Conservation (phyloP, 345 rosid species). For the Euphorbia lathyris region DNA sequence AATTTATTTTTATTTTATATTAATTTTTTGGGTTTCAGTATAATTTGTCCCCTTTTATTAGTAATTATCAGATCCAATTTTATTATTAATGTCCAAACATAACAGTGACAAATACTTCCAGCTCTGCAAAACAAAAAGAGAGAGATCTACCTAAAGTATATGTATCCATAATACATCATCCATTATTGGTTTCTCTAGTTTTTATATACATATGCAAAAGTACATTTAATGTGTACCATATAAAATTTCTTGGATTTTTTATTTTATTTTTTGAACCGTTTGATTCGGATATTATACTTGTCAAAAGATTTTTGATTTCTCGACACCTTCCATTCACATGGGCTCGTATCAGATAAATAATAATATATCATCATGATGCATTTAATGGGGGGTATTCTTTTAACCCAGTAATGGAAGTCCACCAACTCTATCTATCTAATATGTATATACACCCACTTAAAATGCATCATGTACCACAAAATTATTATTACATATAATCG, state of each 20-base stretch:
- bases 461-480: neutral
- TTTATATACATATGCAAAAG: neutral
- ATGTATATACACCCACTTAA: neutral
- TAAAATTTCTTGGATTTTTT: neutral
- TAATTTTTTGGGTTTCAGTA: neutral
- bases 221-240: constrained; percentile 33
- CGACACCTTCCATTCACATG: constrained; percentile 30
- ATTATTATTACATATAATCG: too few relatives aligned
- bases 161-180: neutral
- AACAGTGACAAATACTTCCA: constrained; percentile 26
- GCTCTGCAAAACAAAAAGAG: constrained; percentile 9
- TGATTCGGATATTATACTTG: constrained; percentile 3
- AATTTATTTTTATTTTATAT: neutral
- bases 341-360: constrained; percentile 20
- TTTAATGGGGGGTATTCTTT: constrained; percentile 21
- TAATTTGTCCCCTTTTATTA: neutral
- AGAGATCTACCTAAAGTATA: constrained; percentile 11
- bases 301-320: constrained; percentile 21
- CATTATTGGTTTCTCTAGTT: neutral
- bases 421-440: constrained; percentile 15
- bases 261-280: constrained; percentile 6
- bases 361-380: neutral
- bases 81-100: constrained; percentile 14
- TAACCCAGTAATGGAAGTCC: constrained; percentile 16
- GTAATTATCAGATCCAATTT: constrained; percentile 12